Evolutionary conservation across 2,329 filamentous ascomycete species (phyloP).

Genomic region (Fusarium pseudocircinatum): DNA sequence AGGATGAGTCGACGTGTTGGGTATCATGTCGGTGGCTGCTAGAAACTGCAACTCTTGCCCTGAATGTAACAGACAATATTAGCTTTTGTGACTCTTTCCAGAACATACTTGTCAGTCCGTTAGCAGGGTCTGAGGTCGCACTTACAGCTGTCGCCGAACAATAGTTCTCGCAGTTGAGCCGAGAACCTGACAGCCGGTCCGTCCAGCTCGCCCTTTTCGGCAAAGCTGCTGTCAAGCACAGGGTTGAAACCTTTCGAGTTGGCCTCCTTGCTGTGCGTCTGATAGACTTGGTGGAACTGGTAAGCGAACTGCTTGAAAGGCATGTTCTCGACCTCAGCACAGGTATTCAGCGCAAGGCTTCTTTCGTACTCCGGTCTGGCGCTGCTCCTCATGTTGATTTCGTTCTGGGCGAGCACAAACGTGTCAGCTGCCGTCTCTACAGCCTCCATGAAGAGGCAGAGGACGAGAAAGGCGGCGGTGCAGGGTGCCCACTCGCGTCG

Average conservation of each 20-base stretch:
- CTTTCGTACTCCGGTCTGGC: slow-evolving; percentile 51
- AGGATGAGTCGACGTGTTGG: slow-evolving; percentile 56
- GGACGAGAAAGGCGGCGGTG: slow-evolving; percentile 64
- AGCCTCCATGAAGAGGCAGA: slow-evolving; percentile 68
- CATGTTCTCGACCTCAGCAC: slow-evolving; percentile 64
- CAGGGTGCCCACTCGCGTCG: slow-evolving; percentile 66
- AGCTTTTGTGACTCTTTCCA: slow-evolving; percentile 20
- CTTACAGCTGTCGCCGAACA: slow-evolving; percentile 58
- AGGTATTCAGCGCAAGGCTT: slow-evolving; percentile 57
- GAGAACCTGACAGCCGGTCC: slow-evolving; percentile 58
- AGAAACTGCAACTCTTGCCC: slow-evolving; percentile 55
- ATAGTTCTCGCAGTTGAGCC: slow-evolving; percentile 54
- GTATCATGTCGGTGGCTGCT: slow-evolving; percentile 57
- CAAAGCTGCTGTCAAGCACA: slow-evolving; percentile 56
- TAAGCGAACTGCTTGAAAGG: slow-evolving; percentile 69
- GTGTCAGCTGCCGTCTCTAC: slow-evolving; percentile 63
- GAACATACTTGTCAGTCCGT: slow-evolving; percentile 9
- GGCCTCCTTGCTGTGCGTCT: slow-evolving; percentile 63
- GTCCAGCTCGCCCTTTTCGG: slow-evolving; percentile 58
- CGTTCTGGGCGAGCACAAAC: slow-evolving; percentile 62
- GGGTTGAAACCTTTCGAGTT: slow-evolving; percentile 64
- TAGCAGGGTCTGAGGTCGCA: slow-evolving; percentile 25
- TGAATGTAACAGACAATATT: slow-evolving; percentile 32
- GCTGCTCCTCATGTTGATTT: slow-evolving; percentile 56
- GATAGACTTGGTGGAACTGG: slow-evolving; percentile 68